Conservation (phyloP, 1,139 yeast genomes). For the Sugiyamaella xylanicola region DNA sequence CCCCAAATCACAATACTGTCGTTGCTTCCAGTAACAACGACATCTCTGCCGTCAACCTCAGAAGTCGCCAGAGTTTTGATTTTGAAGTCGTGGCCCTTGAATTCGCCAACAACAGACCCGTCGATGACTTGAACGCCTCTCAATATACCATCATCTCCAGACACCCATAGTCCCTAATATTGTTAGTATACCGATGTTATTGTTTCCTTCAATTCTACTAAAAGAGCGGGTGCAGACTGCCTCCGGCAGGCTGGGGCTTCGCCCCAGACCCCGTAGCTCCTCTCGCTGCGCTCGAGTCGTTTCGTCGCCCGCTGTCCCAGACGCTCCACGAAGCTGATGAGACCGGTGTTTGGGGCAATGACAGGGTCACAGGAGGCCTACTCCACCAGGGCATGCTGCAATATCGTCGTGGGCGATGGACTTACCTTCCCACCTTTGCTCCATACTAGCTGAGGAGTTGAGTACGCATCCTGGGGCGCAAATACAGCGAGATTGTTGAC, state of each 20-base stretch:
- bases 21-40: slow-evolving; percentile 50
- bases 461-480: slow-evolving; percentile 72
- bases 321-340: not conserved
- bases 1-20: slow-evolving; percentile 44
- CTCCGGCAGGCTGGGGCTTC: slow-evolving; percentile 1
- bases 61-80: slow-evolving; percentile 53
- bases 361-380: not conserved
- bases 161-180: slow-evolving; percentile 60
- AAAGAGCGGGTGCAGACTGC: not conserved
- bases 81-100: slow-evolving; percentile 18
- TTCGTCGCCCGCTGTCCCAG: not conserved
- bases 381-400: too few relatives aligned
- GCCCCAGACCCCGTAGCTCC: not conserved
- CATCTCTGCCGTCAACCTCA: slow-evolving; percentile 39
- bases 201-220: too few relatives aligned
- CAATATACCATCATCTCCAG: slow-evolving; percentile 69
- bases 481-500: slow-evolving; percentile 59
- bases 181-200: slow-evolving; percentile 5
- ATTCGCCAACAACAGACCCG: slow-evolving; percentile 23
- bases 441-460: slow-evolving; percentile 48
- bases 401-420: too few relatives aligned
- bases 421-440: slow-evolving; percentile 22
- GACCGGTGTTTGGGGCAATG: not conserved
- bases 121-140: slow-evolving; percentile 44
- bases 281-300: not conserved